Conservation (phyloP, 768 basidiomycete genomes). For the Saitozyma podzolica region DNA sequence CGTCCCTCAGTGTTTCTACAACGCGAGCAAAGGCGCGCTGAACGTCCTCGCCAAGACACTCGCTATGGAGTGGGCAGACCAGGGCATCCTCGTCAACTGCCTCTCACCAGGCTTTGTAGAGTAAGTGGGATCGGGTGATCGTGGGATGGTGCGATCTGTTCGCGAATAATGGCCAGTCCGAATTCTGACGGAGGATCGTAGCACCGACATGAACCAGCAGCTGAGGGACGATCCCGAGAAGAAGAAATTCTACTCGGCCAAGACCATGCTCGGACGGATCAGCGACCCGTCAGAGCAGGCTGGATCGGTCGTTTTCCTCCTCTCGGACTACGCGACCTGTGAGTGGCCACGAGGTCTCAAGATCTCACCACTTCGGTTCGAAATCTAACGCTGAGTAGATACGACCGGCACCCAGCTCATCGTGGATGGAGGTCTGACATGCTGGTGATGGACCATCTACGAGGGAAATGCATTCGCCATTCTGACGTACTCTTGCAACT, state of each 20-base stretch:
- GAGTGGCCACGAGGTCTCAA: slow-evolving; percentile 8
- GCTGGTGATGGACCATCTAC: slow-evolving; percentile 21
- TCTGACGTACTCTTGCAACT: no score
- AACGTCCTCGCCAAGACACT: slow-evolving; percentile 38
- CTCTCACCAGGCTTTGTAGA: slow-evolving; percentile 33
- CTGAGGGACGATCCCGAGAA: slow-evolving; percentile 25
- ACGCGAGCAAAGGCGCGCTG: slow-evolving; percentile 43
- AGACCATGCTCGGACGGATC: slow-evolving; percentile 30
- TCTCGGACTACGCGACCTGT: slow-evolving; percentile 45
- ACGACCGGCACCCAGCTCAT: slow-evolving; percentile 37
- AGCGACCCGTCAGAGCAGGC: slow-evolving; percentile 42
- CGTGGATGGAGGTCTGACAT: slow-evolving; percentile 41
- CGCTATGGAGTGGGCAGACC: slow-evolving; percentile 47
- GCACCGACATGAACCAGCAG: slow-evolving; percentile 44
- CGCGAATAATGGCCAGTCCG: neutral
- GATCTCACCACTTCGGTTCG: no score
- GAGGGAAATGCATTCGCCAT: no score
- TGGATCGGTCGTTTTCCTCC: slow-evolving; percentile 40
- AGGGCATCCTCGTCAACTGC: slow-evolving; percentile 34
- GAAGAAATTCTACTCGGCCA: slow-evolving; percentile 13
- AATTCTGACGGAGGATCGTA: neutral
- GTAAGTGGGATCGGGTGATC: slow-evolving; percentile 14
- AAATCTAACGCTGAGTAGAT: slow-evolving; percentile 17
- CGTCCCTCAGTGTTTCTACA: slow-evolving; percentile 42
- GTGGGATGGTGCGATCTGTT: neutral